These are phyloP conservation scores for Alternaria consortialis DNA, from an alignment of 2,329 filamentous ascomycete species.

Conservation along the genomic window DNA sequence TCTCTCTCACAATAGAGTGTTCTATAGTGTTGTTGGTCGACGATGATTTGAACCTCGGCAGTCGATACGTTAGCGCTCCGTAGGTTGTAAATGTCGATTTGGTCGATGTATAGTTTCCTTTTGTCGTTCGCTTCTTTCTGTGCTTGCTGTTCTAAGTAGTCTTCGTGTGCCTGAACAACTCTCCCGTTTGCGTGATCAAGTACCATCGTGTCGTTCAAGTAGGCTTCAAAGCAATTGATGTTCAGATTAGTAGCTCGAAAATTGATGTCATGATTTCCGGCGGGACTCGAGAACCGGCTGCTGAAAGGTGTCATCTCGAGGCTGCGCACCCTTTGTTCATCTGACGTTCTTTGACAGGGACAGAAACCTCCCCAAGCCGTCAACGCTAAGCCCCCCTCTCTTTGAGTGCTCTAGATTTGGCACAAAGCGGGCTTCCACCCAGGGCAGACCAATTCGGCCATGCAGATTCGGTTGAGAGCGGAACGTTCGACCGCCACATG, in stretches of 20 bases:
- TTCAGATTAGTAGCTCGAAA: background rate
- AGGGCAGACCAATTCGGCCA: background rate
- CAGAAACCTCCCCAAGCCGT: background rate
- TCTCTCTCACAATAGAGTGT: background rate
- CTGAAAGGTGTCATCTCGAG: background rate
- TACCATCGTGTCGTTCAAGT: constrained; percentile 14
- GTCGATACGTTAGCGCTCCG: background rate
- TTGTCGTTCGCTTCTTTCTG: background rate
- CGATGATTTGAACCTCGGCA: constrained; percentile 6
- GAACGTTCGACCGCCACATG: background rate
- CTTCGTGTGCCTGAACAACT: constrained; percentile 22
- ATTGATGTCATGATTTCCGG: background rate
- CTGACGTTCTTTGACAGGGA: background rate
- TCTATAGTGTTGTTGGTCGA: constrained; percentile 10
- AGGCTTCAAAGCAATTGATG: background rate
- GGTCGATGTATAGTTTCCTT: constrained; percentile 6
- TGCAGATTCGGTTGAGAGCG: background rate
- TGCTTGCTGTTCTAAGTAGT: constrained; percentile 20
- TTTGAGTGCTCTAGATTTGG: background rate
- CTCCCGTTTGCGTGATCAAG: constrained; percentile 18
- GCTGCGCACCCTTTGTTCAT: background rate
- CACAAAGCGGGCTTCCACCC: constrained; percentile 1
- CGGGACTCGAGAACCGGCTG: background rate
- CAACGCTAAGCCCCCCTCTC: background rate
- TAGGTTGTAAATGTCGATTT: constrained; percentile 7